Percentiles rank a stretch among this genome's conserved stretches.
phyloP scores from a whole-genome alignment of 768 basidiomycete species.

The Suillus discolor region DNA sequence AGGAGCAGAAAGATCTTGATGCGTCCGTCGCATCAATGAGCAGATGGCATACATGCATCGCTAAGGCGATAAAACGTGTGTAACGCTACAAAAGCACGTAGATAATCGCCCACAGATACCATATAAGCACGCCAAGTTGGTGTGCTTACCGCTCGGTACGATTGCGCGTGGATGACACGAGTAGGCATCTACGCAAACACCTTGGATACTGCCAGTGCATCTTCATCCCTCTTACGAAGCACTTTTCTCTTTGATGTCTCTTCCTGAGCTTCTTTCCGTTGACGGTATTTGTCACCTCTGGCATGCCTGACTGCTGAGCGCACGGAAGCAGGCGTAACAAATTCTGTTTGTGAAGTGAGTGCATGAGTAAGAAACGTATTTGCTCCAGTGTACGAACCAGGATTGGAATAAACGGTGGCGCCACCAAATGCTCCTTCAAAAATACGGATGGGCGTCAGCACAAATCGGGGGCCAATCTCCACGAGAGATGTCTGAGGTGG shows the following conservation, averaged over 20 bases:
- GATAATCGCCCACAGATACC: conserved; percentile 9
- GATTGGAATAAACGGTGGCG: conserved; percentile 93
- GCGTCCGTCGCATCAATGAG: neutral
- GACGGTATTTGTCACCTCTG: conserved; percentile 80
- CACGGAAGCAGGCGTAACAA: conserved; percentile 83
- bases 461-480: conserved; percentile 97
- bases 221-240: conserved; percentile 64
- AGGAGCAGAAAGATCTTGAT: neutral
- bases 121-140: conserved; percentile 5
- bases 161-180: neutral
- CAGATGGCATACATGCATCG: neutral
- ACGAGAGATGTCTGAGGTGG: conserved; percentile 86
- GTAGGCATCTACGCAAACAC: conserved; percentile 71
- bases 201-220: conserved; percentile 81
- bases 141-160: conserved; percentile 1
- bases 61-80: conserved; percentile 1
- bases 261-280: conserved; percentile 76
- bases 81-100: conserved; percentile 3
- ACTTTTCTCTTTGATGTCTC: conserved; percentile 68
- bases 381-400: conserved; percentile 54
- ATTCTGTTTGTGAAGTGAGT: conserved; percentile 57
- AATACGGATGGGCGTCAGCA: conserved; percentile 94
- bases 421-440: conserved; percentile 98
- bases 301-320: conserved; percentile 69
- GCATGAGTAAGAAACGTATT: conserved; percentile 3